These are phyloP conservation scores for Aspergillus pseudoglaucus DNA, from an alignment of 2,329 filamentous ascomycete genomes.

Conservation along the genomic window DNA sequence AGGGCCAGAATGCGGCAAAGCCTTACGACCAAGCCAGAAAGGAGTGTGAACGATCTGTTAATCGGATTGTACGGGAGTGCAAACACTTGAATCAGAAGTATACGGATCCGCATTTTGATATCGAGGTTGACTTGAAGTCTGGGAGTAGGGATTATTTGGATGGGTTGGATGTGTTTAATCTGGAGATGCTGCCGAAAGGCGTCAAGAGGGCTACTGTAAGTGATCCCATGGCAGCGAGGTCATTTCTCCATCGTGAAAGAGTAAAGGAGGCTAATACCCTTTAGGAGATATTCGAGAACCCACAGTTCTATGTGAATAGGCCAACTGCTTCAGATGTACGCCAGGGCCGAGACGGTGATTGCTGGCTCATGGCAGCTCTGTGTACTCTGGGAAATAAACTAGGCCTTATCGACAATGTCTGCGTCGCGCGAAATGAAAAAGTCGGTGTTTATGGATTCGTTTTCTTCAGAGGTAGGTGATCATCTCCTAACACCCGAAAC, in stretches of 20 bases:
- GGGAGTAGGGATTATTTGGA: constrained; percentile 48
- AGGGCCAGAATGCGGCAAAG: constrained; percentile 52
- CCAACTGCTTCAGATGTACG: constrained; percentile 70
- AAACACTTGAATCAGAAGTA: constrained; percentile 77
- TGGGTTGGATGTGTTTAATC: constrained; percentile 33
- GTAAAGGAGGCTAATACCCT: no score
- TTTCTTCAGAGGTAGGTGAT: constrained; percentile 57
- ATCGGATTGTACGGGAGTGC: constrained; percentile 58
- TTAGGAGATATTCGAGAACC: constrained; percentile 69
- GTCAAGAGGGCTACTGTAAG: constrained; percentile 61
- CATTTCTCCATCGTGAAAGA: no score
- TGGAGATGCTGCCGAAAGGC: constrained; percentile 55
- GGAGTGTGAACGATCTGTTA: constrained; percentile 58
- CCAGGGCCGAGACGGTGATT: constrained; percentile 73
- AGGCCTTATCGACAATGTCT: constrained; percentile 65
- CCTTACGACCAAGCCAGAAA: constrained; percentile 68
- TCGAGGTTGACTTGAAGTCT: constrained; percentile 67
- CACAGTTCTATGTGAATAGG: constrained; percentile 71
- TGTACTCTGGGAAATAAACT: constrained; percentile 69
- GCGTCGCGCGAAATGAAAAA: constrained; percentile 64
- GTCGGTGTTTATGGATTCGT: constrained; percentile 82
- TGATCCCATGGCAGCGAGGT: constrained; percentile 5
- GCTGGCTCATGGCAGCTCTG: constrained; percentile 77
- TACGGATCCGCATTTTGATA: constrained; percentile 77
- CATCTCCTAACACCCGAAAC: neutral